These are phyloP conservation scores for Colletotrichum destructivum DNA, from an alignment of 2,329 filamentous ascomycete genomes.

Conservation along the genomic window DNA sequence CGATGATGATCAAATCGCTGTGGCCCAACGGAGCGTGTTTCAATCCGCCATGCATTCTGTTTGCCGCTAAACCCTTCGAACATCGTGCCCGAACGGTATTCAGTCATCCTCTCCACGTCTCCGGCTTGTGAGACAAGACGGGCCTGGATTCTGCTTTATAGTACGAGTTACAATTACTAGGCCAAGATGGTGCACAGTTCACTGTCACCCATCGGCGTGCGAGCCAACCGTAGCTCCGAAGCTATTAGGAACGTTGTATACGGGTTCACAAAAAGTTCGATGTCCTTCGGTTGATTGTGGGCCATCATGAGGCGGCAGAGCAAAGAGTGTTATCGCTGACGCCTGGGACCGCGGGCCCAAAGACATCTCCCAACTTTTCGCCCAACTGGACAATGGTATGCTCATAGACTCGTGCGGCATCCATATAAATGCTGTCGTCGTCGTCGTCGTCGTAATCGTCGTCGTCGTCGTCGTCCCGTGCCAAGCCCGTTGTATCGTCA, in stretches of 20 bases:
- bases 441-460: constrained; percentile 64
- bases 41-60: background rate
- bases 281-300: background rate
- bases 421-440: constrained; percentile 71
- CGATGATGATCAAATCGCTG: background rate
- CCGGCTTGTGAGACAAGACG: background rate
- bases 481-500: constrained; percentile 49
- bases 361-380: constrained; percentile 70
- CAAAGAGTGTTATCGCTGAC: background rate
- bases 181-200: background rate
- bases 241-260: background rate
- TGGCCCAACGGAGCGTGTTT: background rate
- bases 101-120: background rate
- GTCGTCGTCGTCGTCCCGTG: constrained; percentile 58
- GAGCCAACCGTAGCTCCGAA: background rate
- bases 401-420: constrained; percentile 84
- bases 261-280: background rate
- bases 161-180: background rate
- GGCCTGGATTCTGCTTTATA: background rate
- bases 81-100: too few species aligned
- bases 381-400: constrained; percentile 83
- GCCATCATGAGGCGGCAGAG: constrained; percentile 1
- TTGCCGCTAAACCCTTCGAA: background rate
- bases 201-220: background rate
- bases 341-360: constrained; percentile 23